Evolutionary conservation across 2,329 filamentous ascomycete species (phyloP), one percentile per base, ranked within the genome.

Genomic region (Fusarium papillatum): DNA sequence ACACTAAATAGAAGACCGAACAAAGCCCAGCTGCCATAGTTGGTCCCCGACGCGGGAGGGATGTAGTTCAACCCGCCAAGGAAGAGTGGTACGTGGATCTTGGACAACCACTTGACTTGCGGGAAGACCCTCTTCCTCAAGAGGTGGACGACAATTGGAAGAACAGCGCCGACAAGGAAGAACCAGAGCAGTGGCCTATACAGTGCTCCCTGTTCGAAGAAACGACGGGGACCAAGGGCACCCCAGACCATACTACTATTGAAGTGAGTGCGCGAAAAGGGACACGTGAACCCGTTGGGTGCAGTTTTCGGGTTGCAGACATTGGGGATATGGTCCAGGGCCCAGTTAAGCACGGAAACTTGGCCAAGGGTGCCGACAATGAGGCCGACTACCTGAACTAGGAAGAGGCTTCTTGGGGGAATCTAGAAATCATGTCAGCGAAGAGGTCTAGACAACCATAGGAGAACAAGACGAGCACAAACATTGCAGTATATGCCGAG

Each of bases 161-260:
- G 79, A 3, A 86, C 24, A 7, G 85, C 85, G 1, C 90, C 90
- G 2, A 89, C 82, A 24, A 91, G 81, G 82, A 88, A 92, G 83
- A 90, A 91, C 81, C 84, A 90, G 62, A 88, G 84, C 22, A 91
- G 81, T 0, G 82, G 77, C 0, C 84, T 82, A 77, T 92, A 91
- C 7, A 90, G 82, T 3, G 86, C 84, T 3, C 87, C 88, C 0
- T 84, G 78, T 1, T 86, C 87, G 78, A 91, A 91, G 78, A 92
- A 89, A 2, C 89, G 85, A 2, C 84, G 80, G 1, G 90, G 90
- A 0, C 90, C 90, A 29, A 92, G 88, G 19, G 88, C 83, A 38
- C 90, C 90, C 89, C 88, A 90, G 65, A 90, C 86, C 55, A 90
- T 83, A 9, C 88, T 90, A 7, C 86, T 87, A 31, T 87, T 90